Percentiles rank a stretch among this genome's conserved stretches.
phyloP scores from a whole-genome alignment of 2,329 filamentous ascomycete genomes.

The Aspergillus sp. region DNA sequence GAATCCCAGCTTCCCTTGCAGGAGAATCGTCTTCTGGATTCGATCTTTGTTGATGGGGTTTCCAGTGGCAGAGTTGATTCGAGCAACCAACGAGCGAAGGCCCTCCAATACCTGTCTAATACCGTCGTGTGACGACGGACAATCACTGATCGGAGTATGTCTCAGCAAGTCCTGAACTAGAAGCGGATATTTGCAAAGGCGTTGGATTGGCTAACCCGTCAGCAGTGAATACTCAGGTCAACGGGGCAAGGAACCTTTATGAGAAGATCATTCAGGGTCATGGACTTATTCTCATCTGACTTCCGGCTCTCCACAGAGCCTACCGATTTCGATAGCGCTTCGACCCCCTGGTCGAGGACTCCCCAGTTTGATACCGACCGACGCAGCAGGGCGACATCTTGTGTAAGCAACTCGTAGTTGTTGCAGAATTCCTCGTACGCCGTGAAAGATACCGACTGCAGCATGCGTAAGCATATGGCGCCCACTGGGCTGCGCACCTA shows the following conservation, averaged over 20 bases:
- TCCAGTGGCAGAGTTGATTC: slow-evolving; percentile 77
- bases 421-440: slow-evolving; percentile 86
- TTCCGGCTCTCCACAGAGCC: slow-evolving; percentile 58
- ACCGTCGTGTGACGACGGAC: slow-evolving; percentile 70
- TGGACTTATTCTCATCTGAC: slow-evolving; percentile 59
- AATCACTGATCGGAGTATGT: slow-evolving; percentile 74
- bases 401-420: slow-evolving; percentile 77
- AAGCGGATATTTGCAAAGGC: slow-evolving; percentile 82
- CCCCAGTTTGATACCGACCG: slow-evolving; percentile 64
- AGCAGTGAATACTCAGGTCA: slow-evolving; percentile 3
- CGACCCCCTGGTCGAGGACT: slow-evolving; percentile 73
- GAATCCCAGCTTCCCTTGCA: slow-evolving; percentile 74
- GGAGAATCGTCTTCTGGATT: slow-evolving; percentile 71
- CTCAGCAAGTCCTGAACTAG: slow-evolving; percentile 76
- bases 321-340: slow-evolving; percentile 67
- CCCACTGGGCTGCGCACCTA: slow-evolving; percentile 17
- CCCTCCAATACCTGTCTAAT: slow-evolving; percentile 64
- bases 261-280: slow-evolving; percentile 75
- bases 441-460: slow-evolving; percentile 69
- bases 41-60: slow-evolving; percentile 59
- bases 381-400: slow-evolving; percentile 62
- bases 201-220: slow-evolving; percentile 66
- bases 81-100: slow-evolving; percentile 63
- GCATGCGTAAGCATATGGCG: slow-evolving; percentile 39
- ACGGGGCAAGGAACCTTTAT: slow-evolving; percentile 59